Base-by-base conservation (phyloP, 2,329 filamentous ascomycete genomes). In the Coniella lustricola region DNA sequence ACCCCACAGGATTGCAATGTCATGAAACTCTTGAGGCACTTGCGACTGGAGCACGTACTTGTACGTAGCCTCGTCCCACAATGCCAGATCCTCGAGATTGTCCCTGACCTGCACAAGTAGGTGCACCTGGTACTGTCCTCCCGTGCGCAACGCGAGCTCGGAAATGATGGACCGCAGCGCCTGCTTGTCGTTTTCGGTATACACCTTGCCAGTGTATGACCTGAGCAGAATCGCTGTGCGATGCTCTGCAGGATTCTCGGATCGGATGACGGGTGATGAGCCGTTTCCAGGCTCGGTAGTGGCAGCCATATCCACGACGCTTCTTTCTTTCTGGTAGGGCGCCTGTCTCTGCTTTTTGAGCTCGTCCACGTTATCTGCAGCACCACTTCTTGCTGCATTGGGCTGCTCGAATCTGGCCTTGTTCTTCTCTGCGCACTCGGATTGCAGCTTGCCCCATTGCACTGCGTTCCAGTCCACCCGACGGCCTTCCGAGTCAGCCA, bases 111-210 rank as follows among this genome's bases (percentile, higher is more conserved):
- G 87, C 13, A 94, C 78, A 21, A 94, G 74, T 25, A 94, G 70
- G 60, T 87, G 87, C 1, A 93, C 82, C 57, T 90, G 80, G 60
- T 90, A 94, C 65, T 90, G 82, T 32, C 86, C 87, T 16, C 88
- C 87, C 14, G 85, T 85, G 52, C 82, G 81, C 49, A 94, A 72
- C 5, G 77, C 78, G 22, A 93, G 72, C 64, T 95, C 90, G 51
- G 80, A 84, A 56, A 95, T 80, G 60, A 94, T 77, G 32, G 89
- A 79, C 22, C 90, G 84, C 35, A 95, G 80, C 46, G 82, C 83
- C 62, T 90, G 81, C 60, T 86, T 80, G 61, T 91, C 87, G 60
- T 91, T 87, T 35, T 86, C 77, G 22, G 82, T 87, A 63, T 90
- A 95, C 22, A 78, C 64, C 62, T 87, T 89, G 48, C 81, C 84